Evolutionary conservation across 2,329 filamentous ascomycete genomes (phyloP), one percentile per base, ranked within the genome.

Genomic region (Colletotrichum sp.): DNA sequence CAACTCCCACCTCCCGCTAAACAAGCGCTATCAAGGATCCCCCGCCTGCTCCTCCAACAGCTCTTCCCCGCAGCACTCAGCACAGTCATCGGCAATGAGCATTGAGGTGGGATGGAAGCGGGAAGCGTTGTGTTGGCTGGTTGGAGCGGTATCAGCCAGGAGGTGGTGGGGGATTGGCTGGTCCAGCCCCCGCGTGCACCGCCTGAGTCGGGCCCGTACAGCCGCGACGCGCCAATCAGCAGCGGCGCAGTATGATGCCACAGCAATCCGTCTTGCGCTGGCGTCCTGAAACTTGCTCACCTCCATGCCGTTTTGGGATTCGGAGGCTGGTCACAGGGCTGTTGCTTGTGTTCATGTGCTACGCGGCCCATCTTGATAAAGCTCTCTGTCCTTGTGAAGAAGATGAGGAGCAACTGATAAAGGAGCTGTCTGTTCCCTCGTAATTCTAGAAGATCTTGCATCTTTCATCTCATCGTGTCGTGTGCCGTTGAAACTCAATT

Each of bases 251-350:
- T 8, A 68, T 26, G 24, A 59, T 72, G 71, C 28, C 71, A 62
- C 64, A 62, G 36, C 57, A 39, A 55, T 65, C 73, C 69, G 73
- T 64, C 73, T 68, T 67, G 72, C 73, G 64, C 63, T 65, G 69
- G 73, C 69, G 73, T 68, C 64, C 73, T 76, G 73, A 76, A 76
- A 76, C 73, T 66, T 76, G 73, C 73, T 76, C 73, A 76, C 73
- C 70, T 76, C 73, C 44, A 76, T 76, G 64, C 73, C 73, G 69
- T 72, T 76, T 76, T 76, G 70, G 70, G 73, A 64, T 44, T 60
- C 69, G 73, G 70, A 55, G 59, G 73, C 57, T 71, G 73, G 64
- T 76, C 73, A 76, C 73, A 76, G 64, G 73, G 73, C 73, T 73
- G 69, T 63, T 76, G 73, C 73, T 76, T 76, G 73, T 70, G 68